Base-by-base conservation (phyloP, 2,329 filamentous ascomycete species). In the Penicillium sp. region DNA sequence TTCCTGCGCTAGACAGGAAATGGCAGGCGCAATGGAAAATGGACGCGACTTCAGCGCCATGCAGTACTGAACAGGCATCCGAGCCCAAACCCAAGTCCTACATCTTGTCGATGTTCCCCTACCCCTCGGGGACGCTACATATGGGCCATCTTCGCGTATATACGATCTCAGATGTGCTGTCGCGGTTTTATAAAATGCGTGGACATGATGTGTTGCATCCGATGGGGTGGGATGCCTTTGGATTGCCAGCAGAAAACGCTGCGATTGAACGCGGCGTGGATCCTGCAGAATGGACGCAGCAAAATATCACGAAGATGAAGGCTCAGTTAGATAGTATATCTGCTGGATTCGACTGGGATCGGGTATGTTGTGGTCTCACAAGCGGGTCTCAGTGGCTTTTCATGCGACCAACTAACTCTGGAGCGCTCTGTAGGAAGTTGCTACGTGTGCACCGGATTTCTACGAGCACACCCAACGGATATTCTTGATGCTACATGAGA, bases 161-260 rank as follows among this genome's bases (percentile, higher is more conserved):
- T 77, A 90, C 91, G 35, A 94, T 96, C 61, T 90, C 91, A 57
- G 92, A 96, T 76, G 89, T 92, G 9, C 77, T 96, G 50, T 86
- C 90, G 14, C 84, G 92, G 51, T 95, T 87, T 69, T 85, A 87
- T 65, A 82, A 82, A 25, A 85, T 96, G 76, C 85, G 87, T 63
- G 91, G 91, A 15, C 81, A 85, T 62, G 76, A 89, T 53, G 90
- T 95, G 29, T 74, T 95, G 51, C 84, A 96, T 60, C 90, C 92
- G n/a, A 96, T 96, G 82, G 92, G 92, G 11, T 96, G 92, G 91
- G 92, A 96, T 78, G 89, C 90, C 5, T 96, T 96, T 75, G 92
- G 92, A 2, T 77, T 96, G 53, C 92, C 92, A 11, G 92, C 92
- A 42, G 92, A 96, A 73, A 96, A 96, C 75, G 92, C 92, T 18